Base-by-base conservation (phyloP, 192 early-diverging fungal species). In the Backusella psychrophila region DNA sequence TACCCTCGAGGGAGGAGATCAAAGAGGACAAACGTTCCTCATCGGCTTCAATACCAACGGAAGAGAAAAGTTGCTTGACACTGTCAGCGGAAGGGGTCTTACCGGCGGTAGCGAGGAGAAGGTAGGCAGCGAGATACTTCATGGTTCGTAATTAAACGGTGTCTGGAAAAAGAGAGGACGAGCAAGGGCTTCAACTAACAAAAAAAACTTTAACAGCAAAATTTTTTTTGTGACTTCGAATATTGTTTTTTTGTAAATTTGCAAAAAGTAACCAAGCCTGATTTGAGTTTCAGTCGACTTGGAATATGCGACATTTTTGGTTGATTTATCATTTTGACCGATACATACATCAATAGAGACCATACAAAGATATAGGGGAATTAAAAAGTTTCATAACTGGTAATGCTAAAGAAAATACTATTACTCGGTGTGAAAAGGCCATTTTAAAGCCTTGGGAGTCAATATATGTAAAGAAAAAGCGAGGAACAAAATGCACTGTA, bases 51-150 rank as follows among this genome's bases (percentile, higher is more conserved):
- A 95, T 88, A 83, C 98, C 98, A 81, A 95, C 98, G 81, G 96
- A 85, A 38, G 87, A 80, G 78, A 99, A 91, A 85, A 99, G 89
- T 79, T 85, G 84, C 84, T 91, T 89, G 89, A 99, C 88, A 81
- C 93, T 90, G 38, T 85, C 87, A 75, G 91, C 90, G 80, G 93
- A 81, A 76, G 96, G 95, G 74, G 87, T 89, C 82, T 95, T 94
- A 83, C 96, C 95, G 86, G 90, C 96, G 85, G 93, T 87, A 82
- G 88, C 88, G 84, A 96, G 92, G 81, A 99, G 93, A 82, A 99
- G 90, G 92, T 97, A 99, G 85, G 98, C 97, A 80, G 95, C 97
- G 82, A 99, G 89, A 89, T 96, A 94, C 91, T 97, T 97, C 98
- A 97, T 99, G 73, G 82, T 71, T 41, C 21, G 42, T 46, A 49